These are phyloP conservation scores for Saccharomycopsis vini DNA, from an alignment of 805 yeast genomes.

Conservation along the genomic window DNA sequence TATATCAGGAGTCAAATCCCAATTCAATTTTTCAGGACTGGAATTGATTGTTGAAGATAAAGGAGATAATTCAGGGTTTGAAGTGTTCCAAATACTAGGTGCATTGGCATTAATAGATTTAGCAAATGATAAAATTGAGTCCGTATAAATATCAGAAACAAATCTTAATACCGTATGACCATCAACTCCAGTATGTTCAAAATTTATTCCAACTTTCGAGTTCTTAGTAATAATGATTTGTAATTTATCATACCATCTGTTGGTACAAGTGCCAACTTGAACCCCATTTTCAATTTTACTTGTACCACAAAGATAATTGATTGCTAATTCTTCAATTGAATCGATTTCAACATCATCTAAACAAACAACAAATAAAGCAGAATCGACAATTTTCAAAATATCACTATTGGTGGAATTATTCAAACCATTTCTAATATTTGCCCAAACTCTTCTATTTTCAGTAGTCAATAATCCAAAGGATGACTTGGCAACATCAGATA, in stretches of 20 bases:
- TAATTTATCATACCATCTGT: conserved; percentile 89
- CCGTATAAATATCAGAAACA: conserved; percentile 87
- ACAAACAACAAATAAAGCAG: conserved; percentile 75
- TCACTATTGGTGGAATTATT: conserved; percentile 49
- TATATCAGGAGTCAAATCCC: conserved; percentile 74
- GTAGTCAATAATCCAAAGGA: conserved; percentile 88
- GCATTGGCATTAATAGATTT: conserved; percentile 62
- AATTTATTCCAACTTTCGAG: conserved; percentile 88
- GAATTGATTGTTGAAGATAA: conserved; percentile 51
- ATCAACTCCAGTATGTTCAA: conserved; percentile 92
- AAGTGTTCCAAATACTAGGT: conserved; percentile 23
- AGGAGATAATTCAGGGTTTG: conserved; percentile 13
- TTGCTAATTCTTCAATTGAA: conserved; percentile 54
- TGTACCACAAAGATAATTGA: conserved; percentile 83
- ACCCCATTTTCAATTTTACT: conserved; percentile 73
- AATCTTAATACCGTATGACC: conserved; percentile 88
- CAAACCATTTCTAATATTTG: conserved; percentile 48
- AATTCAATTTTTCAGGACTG: conserved; percentile 79
- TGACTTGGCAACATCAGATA: conserved; percentile 63
- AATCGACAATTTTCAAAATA: conserved; percentile 66
- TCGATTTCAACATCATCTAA: conserved; percentile 68
- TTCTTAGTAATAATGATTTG: conserved; percentile 81
- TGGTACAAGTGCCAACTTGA: conserved; percentile 89
- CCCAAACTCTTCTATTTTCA: conserved; percentile 85
- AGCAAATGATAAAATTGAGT: conserved; percentile 81